Conservation (phyloP, 306 rosid species). For the Rosa lucieae region DNA sequence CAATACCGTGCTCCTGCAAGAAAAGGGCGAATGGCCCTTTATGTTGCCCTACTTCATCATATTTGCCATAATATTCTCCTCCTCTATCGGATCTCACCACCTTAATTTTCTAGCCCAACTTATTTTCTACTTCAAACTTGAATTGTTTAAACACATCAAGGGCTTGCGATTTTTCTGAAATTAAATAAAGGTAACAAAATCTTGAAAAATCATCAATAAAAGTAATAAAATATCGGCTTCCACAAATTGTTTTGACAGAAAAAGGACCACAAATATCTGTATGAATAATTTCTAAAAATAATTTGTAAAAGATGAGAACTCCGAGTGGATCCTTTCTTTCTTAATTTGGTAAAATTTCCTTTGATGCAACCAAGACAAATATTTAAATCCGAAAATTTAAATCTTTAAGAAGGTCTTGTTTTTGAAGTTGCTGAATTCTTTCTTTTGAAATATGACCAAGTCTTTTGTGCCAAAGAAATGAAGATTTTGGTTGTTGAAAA, state of each 20-base stretch:
- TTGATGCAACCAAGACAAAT: neutral
- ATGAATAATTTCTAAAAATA: neutral
- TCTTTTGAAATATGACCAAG: neutral
- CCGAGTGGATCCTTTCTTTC: neutral
- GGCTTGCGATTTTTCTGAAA: neutral
- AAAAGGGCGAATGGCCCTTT: neutral
- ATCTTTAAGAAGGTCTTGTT: neutral
- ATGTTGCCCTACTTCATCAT: neutral
- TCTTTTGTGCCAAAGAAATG: neutral
- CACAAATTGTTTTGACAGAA: neutral
- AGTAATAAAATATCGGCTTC: neutral
- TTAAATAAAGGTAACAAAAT: neutral
- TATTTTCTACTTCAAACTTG: conserved; percentile 1
- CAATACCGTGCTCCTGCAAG: neutral
- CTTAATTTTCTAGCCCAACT: neutral
- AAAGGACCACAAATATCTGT: neutral
- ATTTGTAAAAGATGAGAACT: neutral
- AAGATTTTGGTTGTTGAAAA: neutral
- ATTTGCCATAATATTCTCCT: neutral
- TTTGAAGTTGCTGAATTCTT: neutral
- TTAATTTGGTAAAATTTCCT: neutral
- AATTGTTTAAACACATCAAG: neutral
- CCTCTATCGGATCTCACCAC: neutral
- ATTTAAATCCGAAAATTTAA: neutral
- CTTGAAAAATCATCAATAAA: neutral